Evolutionary conservation across 1,284 basidiomycete species (phyloP).

Genomic region (Heterobasidion occidentale): DNA sequence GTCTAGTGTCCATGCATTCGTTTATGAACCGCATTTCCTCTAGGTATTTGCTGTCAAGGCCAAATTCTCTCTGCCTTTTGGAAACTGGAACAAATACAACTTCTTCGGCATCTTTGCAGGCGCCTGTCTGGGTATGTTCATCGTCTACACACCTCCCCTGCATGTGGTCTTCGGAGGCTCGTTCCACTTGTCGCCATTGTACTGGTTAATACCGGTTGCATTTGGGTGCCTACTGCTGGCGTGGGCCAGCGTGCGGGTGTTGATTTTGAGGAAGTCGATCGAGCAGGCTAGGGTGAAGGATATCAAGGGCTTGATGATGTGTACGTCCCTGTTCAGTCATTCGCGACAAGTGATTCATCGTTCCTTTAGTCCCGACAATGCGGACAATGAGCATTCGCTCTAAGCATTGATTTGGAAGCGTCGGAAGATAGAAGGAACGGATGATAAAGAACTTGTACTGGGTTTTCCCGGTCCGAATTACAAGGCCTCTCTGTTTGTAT

Average conservation of each 20-base stretch:
- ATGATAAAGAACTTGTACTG: neutral
- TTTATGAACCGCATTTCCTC: neutral
- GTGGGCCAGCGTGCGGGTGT: slow-evolving; percentile 52
- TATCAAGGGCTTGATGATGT: slow-evolving; percentile 63
- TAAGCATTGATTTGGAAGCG: neutral
- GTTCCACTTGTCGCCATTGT: slow-evolving; percentile 47
- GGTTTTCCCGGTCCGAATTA: neutral
- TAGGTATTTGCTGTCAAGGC: slow-evolving; percentile 66
- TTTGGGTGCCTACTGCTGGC: slow-evolving; percentile 53
- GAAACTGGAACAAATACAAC: slow-evolving; percentile 54
- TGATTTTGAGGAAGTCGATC: slow-evolving; percentile 47
- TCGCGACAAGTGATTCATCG: slow-evolving; percentile 5
- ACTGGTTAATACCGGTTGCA: slow-evolving; percentile 59
- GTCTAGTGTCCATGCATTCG: neutral
- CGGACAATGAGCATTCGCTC: slow-evolving; percentile 60
- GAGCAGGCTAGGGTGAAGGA: slow-evolving; percentile 52
- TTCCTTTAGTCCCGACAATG: slow-evolving; percentile 51
- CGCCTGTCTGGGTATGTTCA: slow-evolving; percentile 56
- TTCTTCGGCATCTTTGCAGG: slow-evolving; percentile 58
- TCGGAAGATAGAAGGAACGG: neutral
- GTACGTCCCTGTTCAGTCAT: slow-evolving; percentile 28
- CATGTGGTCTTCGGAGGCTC: slow-evolving; percentile 63
- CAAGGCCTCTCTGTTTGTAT: too few species aligned
- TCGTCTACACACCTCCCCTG: slow-evolving; percentile 61
- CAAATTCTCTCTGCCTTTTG: slow-evolving; percentile 55